phyloP scores from a whole-genome alignment of 495 filamentous ascomycete species.

The Letharia columbiana region DNA sequence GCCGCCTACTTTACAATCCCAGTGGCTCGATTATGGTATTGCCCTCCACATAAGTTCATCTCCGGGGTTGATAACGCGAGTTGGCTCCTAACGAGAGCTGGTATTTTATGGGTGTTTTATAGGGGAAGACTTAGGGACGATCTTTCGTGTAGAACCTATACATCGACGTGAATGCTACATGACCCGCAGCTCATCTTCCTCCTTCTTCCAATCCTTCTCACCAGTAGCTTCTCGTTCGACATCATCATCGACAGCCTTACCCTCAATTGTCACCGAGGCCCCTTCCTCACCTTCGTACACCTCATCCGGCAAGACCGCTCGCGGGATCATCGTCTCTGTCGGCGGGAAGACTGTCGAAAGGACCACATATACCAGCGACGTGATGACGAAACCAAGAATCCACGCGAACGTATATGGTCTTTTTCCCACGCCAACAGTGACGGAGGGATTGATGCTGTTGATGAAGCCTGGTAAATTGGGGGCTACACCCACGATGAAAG shows the following conservation, averaged over 20 bases:
- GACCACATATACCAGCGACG: slow-evolving; percentile 39
- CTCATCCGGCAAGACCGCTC: slow-evolving; percentile 42
- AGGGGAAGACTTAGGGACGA: no score
- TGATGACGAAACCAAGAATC: slow-evolving; percentile 45
- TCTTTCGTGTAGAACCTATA: no score
- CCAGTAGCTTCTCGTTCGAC: slow-evolving; percentile 12
- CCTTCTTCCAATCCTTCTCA: slow-evolving; percentile 20
- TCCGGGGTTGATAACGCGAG: no score
- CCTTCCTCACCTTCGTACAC: slow-evolving; percentile 33
- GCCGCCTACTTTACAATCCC: no score
- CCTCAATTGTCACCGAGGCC: slow-evolving; percentile 25
- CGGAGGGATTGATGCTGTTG: slow-evolving; percentile 38
- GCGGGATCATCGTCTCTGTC: slow-evolving; percentile 34
- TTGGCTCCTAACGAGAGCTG: no score
- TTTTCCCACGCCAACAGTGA: slow-evolving; percentile 40
- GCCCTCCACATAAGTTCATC: no score
- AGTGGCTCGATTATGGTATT: no score
- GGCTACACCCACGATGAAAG: slow-evolving; percentile 54
- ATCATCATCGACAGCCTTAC: slow-evolving; percentile 27
- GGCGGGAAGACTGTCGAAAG: slow-evolving; percentile 35
- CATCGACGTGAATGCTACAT: not conserved
- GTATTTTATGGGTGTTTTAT: no score
- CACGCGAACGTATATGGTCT: slow-evolving; percentile 50
- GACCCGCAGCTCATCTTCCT: slow-evolving; percentile 7
- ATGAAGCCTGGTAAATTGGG: slow-evolving; percentile 55